Percentiles rank a stretch among this genome's conserved stretches.
Evolutionary conservation across 768 basidiomycete genomes (phyloP).

Genomic region (Cubamyces sp.): DNA sequence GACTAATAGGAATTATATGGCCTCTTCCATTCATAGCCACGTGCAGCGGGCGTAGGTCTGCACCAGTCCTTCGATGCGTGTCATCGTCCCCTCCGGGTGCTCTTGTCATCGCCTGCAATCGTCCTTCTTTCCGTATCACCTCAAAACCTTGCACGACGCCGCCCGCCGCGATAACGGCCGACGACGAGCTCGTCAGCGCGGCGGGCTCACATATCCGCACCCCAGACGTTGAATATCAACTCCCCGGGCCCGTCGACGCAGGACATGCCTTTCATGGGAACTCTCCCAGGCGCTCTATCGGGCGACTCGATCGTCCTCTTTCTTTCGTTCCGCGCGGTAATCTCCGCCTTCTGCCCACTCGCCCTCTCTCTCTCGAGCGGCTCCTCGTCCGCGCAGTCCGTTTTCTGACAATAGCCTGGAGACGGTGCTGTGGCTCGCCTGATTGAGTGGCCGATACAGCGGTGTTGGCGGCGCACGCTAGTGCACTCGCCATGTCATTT

Average conservation of each 20-base stretch:
- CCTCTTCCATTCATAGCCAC: slow-evolving; percentile 19
- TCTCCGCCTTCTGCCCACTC: slow-evolving; percentile 15
- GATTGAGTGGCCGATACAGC: slow-evolving; percentile 2
- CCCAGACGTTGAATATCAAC: neutral
- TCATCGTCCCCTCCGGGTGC: slow-evolving; percentile 11
- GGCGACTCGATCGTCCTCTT: slow-evolving; percentile 16
- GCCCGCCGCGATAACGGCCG: neutral
- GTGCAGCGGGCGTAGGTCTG: slow-evolving; percentile 12
- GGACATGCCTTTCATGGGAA: slow-evolving; percentile 2
- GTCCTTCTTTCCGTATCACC: neutral
- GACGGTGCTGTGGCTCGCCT: neutral
- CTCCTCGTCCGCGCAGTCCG: neutral
- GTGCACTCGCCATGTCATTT: neutral
- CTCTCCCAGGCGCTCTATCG: slow-evolving; percentile 7
- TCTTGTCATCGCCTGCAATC: slow-evolving; percentile 8
- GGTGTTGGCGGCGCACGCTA: slow-evolving; percentile 11
- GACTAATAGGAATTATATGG: slow-evolving; percentile 10
- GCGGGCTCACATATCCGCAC: neutral
- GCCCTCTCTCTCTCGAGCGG: neutral
- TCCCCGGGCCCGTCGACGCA: neutral
- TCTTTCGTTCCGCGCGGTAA: slow-evolving; percentile 8
- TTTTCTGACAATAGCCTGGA: neutral
- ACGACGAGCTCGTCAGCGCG: neutral
- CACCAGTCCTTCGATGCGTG: slow-evolving; percentile 4
- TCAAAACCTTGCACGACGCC: slow-evolving; percentile 1